Conservation (phyloP, 495 filamentous ascomycete species). For the Amphirosellinia nigrospora region DNA sequence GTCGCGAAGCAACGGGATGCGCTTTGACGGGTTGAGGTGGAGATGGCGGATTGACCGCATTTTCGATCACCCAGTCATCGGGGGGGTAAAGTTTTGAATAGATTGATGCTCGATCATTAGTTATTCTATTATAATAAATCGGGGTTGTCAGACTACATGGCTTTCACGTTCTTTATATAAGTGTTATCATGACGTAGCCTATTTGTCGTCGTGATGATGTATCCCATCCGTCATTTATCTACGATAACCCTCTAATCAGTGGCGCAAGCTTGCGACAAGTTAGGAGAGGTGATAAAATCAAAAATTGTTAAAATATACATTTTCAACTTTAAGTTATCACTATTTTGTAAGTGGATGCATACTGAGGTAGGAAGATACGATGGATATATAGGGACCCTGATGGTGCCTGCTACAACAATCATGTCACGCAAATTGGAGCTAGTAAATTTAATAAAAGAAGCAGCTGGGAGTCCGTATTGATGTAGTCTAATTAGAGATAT, state of each 20-base stretch:
- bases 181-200: constrained; percentile 4
- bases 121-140: neutral
- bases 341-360: no score
- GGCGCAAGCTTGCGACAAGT: no score
- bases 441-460: neutral
- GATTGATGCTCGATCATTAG: neutral
- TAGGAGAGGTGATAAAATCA: no score
- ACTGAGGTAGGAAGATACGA: neutral
- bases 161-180: neutral
- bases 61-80: neutral
- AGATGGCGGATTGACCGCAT: constrained; percentile 36
- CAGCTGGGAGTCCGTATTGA: neutral
- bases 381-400: no score
- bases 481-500: constrained; percentile 1
- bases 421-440: neutral
- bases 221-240: constrained; percentile 10
- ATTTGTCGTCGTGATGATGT: constrained; percentile 6
- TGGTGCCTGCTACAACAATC: neutral
- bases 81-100: neutral
- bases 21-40: constrained; percentile 35
- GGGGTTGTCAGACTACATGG: no score
- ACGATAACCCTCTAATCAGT: neutral
- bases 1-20: constrained; percentile 35
- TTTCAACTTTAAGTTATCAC: no score
- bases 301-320: no score